Base-by-base conservation (phyloP, 768 basidiomycete species). In the Rhodotorula paludigena region DNA sequence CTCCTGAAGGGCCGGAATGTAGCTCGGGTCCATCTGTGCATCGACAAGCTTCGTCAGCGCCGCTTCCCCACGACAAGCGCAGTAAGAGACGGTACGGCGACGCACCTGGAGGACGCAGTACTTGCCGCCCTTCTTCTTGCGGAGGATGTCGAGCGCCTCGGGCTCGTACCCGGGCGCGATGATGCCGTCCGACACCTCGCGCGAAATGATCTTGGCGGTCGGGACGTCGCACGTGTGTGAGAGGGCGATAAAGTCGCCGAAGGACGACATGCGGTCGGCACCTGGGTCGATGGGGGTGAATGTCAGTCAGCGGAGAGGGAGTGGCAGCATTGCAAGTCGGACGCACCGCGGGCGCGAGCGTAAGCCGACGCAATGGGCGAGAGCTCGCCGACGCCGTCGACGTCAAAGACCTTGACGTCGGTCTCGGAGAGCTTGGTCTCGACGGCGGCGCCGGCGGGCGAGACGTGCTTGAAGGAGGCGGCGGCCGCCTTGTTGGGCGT, bases 401-500 rank as follows among this genome's bases (percentile, higher is more conserved):
- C 93, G 5, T 92, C 94, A 71, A 97, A 98, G 1, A 98, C 93
- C 74, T 89, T 86, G 76, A 92, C 90, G 80, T 97, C 93, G 0
- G 82, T 84, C 36, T 89, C 87, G 73, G 86, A 83, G 51, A 99
- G 83, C 58, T 68, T 57, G 76, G 85, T 85, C 63, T 96, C 78
- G 20, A 97, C 90, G 35, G 93, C 96, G 11, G 90, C 92, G 57
- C 96, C 96, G 3, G 96, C 96, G 18, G 96, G 96, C 25, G 94
- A 98, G 66, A 99, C 96, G 76, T 99, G 96, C 81, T 99, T 99
- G 86, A 98, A 99, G 1, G 93, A 97, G 0, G 96, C 94, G 20
- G 96, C 94, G 21, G 96, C 96, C 25, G 96, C 93, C 53, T 98
- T 85, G 49, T 71, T 58, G 45, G 77, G 77, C 42, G 82, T 80